phyloP scores from a whole-genome alignment of 352 stramenopile genomes.

The Phytophthora idaei region DNA sequence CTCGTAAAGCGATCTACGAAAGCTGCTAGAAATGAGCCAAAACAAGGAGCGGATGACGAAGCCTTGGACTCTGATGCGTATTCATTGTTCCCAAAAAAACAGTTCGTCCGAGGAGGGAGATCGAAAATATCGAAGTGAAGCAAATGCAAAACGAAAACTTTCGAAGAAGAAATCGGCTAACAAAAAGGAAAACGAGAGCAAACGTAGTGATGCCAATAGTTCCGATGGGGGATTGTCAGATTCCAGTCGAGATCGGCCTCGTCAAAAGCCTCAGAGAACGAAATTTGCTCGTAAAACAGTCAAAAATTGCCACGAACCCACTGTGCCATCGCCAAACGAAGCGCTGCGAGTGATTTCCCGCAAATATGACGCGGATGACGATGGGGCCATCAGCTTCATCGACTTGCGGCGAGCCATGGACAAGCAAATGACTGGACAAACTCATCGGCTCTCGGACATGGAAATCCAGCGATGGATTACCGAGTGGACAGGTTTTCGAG shows the following conservation, averaged over 20 bases:
- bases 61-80: constrained; percentile 46
- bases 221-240: neutral
- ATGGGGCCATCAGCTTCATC: constrained; percentile 54
- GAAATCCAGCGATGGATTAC: constrained; percentile 62
- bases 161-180: constrained; percentile 5
- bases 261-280: neutral
- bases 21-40: neutral
- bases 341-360: constrained; percentile 44
- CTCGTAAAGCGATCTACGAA: constrained; percentile 12
- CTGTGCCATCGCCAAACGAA: neutral
- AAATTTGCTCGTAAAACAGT: neutral
- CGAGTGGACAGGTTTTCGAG: constrained; percentile 44
- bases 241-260: neutral
- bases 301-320: neutral
- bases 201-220: neutral
- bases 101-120: constrained; percentile 11
- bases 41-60: constrained; percentile 14
- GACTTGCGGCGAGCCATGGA: constrained; percentile 51
- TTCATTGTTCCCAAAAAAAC: constrained; percentile 27
- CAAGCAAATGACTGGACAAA: constrained; percentile 7
- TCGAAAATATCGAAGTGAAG: neutral
- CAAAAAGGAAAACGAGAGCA: neutral
- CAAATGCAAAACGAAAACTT: neutral
- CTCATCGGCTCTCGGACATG: constrained; percentile 35
- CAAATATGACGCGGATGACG: constrained; percentile 58